Evolutionary conservation across 2,329 filamentous ascomycete genomes (phyloP), one percentile per base, ranked within the genome.

Genomic region (Colletotrichum orbiculare): DNA sequence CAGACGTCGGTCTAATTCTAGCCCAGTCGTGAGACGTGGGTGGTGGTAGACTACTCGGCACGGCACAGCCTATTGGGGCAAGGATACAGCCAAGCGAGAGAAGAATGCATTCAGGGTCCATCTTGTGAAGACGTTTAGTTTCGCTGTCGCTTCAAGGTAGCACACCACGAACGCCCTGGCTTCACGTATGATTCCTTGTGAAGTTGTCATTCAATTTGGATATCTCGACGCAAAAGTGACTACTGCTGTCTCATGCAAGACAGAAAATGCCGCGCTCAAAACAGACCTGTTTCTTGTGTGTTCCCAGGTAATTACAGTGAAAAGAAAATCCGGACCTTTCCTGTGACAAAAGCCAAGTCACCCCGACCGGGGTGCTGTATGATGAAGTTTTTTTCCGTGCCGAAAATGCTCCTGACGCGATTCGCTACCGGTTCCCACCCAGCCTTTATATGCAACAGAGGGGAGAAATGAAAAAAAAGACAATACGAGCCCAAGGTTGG

Each of bases 221-320:
- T 49, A 35, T 66, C 57, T 65, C 54, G 35, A 9, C 33, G 62
- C 54, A 52, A 52, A 63, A 15, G 37, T 38, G 10, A 12, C 11
- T 13, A 25, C 17, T 48, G 50, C 37, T 34, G 43, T 38, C 37
- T 33, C 17, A 37, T 39, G 8, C 48, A 42, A 39, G 15, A 43
- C 46, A 62, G 37, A 34, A 12, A 41, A 66, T 50, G 58, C 52
- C 25, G 12, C 53, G 63, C 63, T 66, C 58, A 43, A 63, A 60
- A 34, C 37, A 62, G 11, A 57, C 58, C 63, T 57, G 58, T 57
- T 50, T 12, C 42, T 13, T 60, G 4, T 39, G 43, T 55, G n/a
- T 50, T 42, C 52, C 58, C 53, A 66, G 63, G 58, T 61, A 35
- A 66, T 66, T 63, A 63, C 52, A 63, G 48, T 53, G 50, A 62